These are phyloP conservation scores for Pythium periplocum DNA, from an alignment of 352 stramenopile genomes.

Conservation along the genomic window DNA sequence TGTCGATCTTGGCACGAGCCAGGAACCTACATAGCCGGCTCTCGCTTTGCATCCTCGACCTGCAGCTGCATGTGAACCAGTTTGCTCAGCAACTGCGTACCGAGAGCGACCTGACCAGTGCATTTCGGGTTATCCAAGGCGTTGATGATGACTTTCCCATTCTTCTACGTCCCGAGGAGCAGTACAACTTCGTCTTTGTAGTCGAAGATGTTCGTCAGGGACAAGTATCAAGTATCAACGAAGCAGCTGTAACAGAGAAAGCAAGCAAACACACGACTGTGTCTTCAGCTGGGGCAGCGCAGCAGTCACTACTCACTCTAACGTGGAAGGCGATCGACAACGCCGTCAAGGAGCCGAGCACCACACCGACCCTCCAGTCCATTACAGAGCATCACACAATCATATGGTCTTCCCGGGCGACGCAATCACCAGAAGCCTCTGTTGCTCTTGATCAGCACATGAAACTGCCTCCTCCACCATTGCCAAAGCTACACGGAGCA, in stretches of 20 bases:
- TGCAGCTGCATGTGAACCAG: constrained; percentile 63
- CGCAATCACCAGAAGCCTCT: too few relatives aligned
- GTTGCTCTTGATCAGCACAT: too few relatives aligned
- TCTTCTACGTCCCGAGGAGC: constrained; percentile 37
- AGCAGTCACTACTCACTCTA: constrained; percentile 57
- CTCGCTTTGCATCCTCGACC: constrained; percentile 41
- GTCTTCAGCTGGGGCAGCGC: not conserved
- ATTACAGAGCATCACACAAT: constrained; percentile 68
- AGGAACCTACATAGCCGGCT: constrained; percentile 41
- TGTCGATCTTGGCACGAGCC: constrained; percentile 44
- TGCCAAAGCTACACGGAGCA: too few relatives aligned
- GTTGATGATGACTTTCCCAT: constrained; percentile 52
- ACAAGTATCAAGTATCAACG: too few relatives aligned
- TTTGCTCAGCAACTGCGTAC: not conserved
- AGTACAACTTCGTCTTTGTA: constrained; percentile 51
- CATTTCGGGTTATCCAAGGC: constrained; percentile 13
- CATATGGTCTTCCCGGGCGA: constrained; percentile 42
- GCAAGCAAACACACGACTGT: too few relatives aligned
- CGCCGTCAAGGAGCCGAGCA: not conserved
- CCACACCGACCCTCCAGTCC: constrained; percentile 8
- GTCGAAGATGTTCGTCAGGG: constrained; percentile 4
- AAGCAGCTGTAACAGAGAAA: too few relatives aligned
- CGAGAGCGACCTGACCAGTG: not conserved
- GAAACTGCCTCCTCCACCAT: too few relatives aligned
- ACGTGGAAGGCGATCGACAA: constrained; percentile 39